These are phyloP conservation scores for Wickerhamomyces canadensis DNA, from an alignment of 805 yeast genomes.

Conservation along the genomic window DNA sequence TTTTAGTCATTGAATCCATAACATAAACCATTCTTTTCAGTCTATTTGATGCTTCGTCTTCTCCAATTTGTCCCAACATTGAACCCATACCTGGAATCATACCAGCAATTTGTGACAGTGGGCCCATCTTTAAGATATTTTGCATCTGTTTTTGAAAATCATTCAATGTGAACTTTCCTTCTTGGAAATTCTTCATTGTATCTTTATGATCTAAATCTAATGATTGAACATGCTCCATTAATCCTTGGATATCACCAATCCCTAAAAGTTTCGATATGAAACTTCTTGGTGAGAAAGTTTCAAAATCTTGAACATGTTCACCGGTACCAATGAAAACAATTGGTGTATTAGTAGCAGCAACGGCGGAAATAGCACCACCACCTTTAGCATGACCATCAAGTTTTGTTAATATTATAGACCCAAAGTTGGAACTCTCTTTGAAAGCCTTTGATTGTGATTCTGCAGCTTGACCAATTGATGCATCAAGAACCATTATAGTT, in stretches of 20 bases:
- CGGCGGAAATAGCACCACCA: constrained; percentile 99
- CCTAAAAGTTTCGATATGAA: constrained; percentile 91
- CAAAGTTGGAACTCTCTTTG: constrained; percentile 88
- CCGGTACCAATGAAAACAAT: constrained; percentile 97
- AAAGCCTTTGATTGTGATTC: constrained; percentile 92
- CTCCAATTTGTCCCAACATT: constrained; percentile 82
- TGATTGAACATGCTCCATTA: constrained; percentile 89
- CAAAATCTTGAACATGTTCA: constrained; percentile 91
- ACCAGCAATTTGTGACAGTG: constrained; percentile 84
- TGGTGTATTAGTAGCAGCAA: constrained; percentile 94
- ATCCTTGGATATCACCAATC: constrained; percentile 90
- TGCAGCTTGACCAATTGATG: constrained; percentile 97
- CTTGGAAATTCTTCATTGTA: constrained; percentile 85
- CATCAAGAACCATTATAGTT: constrained; percentile 96
- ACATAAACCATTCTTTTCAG: constrained; percentile 86
- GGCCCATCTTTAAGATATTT: constrained; percentile 95
- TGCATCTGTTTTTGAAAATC: constrained; percentile 95
- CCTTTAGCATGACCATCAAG: constrained; percentile 99
- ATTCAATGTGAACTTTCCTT: constrained; percentile 87
- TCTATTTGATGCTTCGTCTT: constrained; percentile 81
- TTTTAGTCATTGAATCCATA: constrained; percentile 92
- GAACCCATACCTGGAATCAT: constrained; percentile 94
- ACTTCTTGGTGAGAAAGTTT: constrained; percentile 82
- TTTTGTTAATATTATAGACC: constrained; percentile 90
- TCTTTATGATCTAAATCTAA: constrained; percentile 85